Evolutionary conservation across 164 flowering plant genomes (phyloP), one percentile per base, ranked within the genome.

Genomic region (Aristolochia fimbriata): DNA sequence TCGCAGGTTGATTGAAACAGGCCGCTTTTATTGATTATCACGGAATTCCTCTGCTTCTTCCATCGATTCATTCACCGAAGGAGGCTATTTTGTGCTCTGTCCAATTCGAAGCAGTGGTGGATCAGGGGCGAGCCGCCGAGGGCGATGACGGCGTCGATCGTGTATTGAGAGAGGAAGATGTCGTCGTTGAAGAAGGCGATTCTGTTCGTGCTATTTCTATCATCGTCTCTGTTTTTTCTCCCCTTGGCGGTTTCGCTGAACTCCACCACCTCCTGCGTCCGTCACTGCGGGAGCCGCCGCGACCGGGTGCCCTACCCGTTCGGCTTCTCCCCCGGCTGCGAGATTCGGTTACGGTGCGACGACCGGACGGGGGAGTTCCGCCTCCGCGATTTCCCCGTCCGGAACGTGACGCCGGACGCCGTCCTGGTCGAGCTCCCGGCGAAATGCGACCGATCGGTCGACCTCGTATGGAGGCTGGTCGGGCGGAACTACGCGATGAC

Each of bases 281-380:
- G 67, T 50, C 14, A 66, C 2, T 81, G 88, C 69, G 76, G 79
- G 65, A 7, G 43, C 43, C 8, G 1, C 43, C 3, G 15, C 41
- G 47, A 20, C 5, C 54, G 15, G n/a, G 66, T 84, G 5, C 78
- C 63, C 0, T 85, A 23, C 75, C 91, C 94, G 0, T 85, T 89
- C 58, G 97, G 97, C 1, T 85, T 85, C 82, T 85, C 94, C 57
- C 12, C 70, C 20, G 71, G 37, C 51, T 87, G 91, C 70, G 43
- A 21, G n/a, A 81, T 89, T 78, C 85, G n/a, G 6, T 67, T 89
- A 4, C 73, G 68, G 48, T 87, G 91, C 77, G 58, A 50, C 63
- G 0, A 59, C 6, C 48, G 15, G n/a, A 19, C 20, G 31, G 76
- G 75, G 31, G 62, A 57, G 1, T 59, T 73, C 65, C 6, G 15